Base-by-base conservation (phyloP, 805 yeast species). In the Candida cerambycidarum region DNA sequence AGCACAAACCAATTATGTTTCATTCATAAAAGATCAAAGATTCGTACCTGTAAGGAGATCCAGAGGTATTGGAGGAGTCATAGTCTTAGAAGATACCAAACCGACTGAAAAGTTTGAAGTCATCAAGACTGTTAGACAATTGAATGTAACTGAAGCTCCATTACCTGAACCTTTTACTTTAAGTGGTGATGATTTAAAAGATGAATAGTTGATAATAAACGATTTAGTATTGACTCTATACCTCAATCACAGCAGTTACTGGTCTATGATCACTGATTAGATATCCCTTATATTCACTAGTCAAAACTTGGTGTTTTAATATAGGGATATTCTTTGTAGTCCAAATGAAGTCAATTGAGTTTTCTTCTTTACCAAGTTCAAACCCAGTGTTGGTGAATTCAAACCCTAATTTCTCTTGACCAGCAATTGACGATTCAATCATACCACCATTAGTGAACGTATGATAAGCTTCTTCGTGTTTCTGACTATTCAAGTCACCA, bases 71-170 rank as follows among this genome's bases (percentile, higher is more conserved):
- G 73, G 81, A 33, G 95, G 95, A 39, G 80, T 88, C 38, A 79
- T 88, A 41, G 82, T 88, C 6, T 67, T 88, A 49, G 70, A 74
- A 36, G 96, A 88, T 61, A 75, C 75, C 36, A 66, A 63, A 40
- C 84, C 88, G 6, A 75, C 62, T 1, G 82, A 81, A 55, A 79
- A 83, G 18, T 67, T 76, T 24, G 85, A 80, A 46, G 65, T 77
- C 47, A 85, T 90, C 59, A 85, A 83, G 65, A 92, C 97, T 0
- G 83, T 88, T 18, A 83, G 96, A 63, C 95, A 89, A 62, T 69
- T 76, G 59, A 81, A 77, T 56, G 76, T 79, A 54, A 79, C 82
- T 14, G 89, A 79, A 61, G 95, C 89, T 15, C 95, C 85, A 35
- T 53, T 80, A 31, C 87, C 87, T 24, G 82, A 79, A 52, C 84